These are phyloP conservation scores for Yarrowia bubula DNA, from an alignment of 805 yeast genomes.

Conservation along the genomic window DNA sequence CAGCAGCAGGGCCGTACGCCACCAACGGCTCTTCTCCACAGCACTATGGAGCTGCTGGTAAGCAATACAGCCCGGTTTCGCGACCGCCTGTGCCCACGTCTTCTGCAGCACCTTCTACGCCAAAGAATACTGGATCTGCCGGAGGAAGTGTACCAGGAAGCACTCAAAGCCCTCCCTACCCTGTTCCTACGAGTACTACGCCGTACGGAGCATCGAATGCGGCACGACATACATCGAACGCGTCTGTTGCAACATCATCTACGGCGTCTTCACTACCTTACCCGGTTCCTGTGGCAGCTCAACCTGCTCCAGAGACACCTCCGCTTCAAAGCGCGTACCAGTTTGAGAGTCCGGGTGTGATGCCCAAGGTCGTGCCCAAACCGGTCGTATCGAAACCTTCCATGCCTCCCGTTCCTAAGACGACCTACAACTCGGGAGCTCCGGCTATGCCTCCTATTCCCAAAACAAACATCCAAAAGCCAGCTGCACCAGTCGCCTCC, in stretches of 20 bases:
- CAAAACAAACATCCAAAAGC: conserved; percentile 7
- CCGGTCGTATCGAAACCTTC: neutral
- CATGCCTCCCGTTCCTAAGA: conserved; percentile 5
- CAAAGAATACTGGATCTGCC: neutral
- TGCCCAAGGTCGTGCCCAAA: neutral
- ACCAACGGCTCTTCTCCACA: neutral
- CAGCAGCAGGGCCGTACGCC: neutral
- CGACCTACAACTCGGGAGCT: neutral
- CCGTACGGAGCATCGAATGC: neutral
- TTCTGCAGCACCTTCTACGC: neutral
- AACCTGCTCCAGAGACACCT: conserved; percentile 2
- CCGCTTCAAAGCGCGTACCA: neutral
- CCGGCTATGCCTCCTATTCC: conserved; percentile 1
- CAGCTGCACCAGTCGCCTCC: neutral
- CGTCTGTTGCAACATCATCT: neutral
- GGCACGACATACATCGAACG: neutral
- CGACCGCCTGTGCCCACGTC: neutral
- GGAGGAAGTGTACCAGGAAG: neutral
- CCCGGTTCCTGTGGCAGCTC: neutral
- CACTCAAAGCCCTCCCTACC: neutral
- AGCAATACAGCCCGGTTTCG: neutral
- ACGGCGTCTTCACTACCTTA: neutral
- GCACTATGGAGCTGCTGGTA: neutral
- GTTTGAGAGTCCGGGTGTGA: neutral
- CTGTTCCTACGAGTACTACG: neutral